A percentile compares a stretch with the other conserved stretches of the same genome.
These are phyloP conservation scores for Gremmenia infestans DNA, from an alignment of 2,329 filamentous ascomycete species.

Conservation along the genomic window DNA sequence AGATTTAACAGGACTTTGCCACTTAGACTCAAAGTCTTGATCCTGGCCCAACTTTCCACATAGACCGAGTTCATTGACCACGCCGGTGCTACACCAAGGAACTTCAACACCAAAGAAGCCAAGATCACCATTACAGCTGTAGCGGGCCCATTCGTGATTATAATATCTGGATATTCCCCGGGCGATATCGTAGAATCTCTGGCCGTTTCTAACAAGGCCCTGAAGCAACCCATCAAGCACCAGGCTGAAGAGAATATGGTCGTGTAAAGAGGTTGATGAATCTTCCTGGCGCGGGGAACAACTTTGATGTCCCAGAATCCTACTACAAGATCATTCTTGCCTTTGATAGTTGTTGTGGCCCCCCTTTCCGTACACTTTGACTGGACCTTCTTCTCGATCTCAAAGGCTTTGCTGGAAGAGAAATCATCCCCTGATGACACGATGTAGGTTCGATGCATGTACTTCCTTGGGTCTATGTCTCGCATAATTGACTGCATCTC, in stretches of 20 bases:
- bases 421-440: conserved; percentile 71
- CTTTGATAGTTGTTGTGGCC: conserved; percentile 9
- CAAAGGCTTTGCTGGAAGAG: conserved; percentile 57
- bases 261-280: conserved; percentile 76
- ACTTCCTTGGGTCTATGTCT: conserved; percentile 45
- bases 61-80: conserved; percentile 72
- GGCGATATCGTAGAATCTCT: conserved; percentile 28
- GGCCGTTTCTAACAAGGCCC: conserved; percentile 41
- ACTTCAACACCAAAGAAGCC: conserved; percentile 47
- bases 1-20: conserved; percentile 66
- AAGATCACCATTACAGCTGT: conserved; percentile 74
- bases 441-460: conserved; percentile 68
- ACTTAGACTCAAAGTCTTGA: conserved; percentile 76
- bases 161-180: conserved; percentile 59
- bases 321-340: conserved; percentile 13
- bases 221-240: conserved; percentile 60
- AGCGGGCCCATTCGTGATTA: conserved; percentile 84
- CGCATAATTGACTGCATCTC: conserved; percentile 87
- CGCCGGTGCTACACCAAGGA: conserved; percentile 44
- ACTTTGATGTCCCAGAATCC: conserved; percentile 43
- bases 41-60: conserved; percentile 88
- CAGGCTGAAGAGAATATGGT: conserved; percentile 63
- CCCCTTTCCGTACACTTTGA: conserved; percentile 14
- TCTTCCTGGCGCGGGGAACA: conserved; percentile 70
- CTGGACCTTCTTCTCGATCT: conserved; percentile 52